Evolutionary conservation across 164 flowering plant species (phyloP), one percentile per base, ranked within the genome.

Genomic region (Euptelea pleiosperma): DNA sequence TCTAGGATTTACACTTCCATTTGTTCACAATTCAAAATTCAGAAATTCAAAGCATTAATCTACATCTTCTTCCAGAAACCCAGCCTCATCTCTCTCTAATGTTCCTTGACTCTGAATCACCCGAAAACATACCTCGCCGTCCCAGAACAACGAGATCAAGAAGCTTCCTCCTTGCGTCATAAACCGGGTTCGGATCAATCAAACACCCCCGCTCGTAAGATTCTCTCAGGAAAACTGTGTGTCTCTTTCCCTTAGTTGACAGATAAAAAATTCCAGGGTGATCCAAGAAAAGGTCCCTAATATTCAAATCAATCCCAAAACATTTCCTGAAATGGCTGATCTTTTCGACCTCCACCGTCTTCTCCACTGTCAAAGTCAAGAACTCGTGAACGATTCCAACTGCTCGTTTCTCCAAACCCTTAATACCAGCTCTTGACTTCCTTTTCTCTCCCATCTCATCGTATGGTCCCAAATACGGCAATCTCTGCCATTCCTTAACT

Each of bases 301-400:
- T 71, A 59, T 90, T 90, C 65, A 86, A 73, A 44, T 88, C 93
- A 54, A 90, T 86, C 59, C 82, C 88, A 71, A 86, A 88, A 73
- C 85, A 86, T 52, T 85, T 82, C 69, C 91, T 82, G 53, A 93
- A 90, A 63, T 88, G 99, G 41, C 95, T 93, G 12, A 90, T 86
- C 82, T 88, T 90, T 82, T 90, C 97, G 59, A 93, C 97, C 72
- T 88, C 97, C 57, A 90, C 81, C 91, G 78, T 86, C 77, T 73
- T 73, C 71, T 69, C 77, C 63, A 66, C 95, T 0, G 96, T 90
- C 79, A 93, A 74, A 66, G 85, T 90, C 72, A 93, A 69, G 65
- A 93, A 88, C 68, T 88, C 97, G 57, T 90, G 99, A 53, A 76
- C 81, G 16, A 88, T 77, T 31, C 78, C 92, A 45, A 93, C 95